Conservation (phyloP, 1,284 basidiomycete genomes). For the Sphaerobolus stellatus region DNA sequence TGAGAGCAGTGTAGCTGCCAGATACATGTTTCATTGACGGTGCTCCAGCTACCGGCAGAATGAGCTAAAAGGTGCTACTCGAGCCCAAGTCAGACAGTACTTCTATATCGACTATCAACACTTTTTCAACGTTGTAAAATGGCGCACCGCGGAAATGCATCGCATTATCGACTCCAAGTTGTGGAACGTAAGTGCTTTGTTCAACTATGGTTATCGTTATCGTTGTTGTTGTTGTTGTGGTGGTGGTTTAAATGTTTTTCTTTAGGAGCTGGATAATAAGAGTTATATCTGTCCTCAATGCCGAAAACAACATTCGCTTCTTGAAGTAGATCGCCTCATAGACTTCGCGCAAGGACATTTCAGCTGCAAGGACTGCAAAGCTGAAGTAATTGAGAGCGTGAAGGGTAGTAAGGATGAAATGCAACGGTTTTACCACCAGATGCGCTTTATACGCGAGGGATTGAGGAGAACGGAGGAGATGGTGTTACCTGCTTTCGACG, state of each 20-base stretch:
- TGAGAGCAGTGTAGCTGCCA: too few species aligned
- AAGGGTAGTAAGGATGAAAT: conserved; percentile 88
- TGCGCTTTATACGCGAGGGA: conserved; percentile 83
- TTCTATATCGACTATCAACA: conserved; percentile 96
- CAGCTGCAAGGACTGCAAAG: conserved; percentile 64
- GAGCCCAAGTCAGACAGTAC: conserved; percentile 82
- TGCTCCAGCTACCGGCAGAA: conserved; percentile 73
- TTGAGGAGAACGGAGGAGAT: conserved; percentile 89
- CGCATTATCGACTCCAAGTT: conserved; percentile 85
- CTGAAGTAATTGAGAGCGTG: conserved; percentile 81
- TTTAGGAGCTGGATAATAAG: conserved; percentile 89
- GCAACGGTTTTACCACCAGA: conserved; percentile 92
- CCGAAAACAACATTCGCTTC: conserved; percentile 77
- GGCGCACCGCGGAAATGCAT: conserved; percentile 94
- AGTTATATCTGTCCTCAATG: conserved; percentile 95
- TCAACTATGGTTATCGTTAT: too few species aligned
- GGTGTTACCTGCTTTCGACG: conserved; percentile 82
- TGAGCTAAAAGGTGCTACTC: conserved; percentile 79
- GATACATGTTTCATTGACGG: not conserved
- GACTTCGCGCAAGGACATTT: conserved; percentile 65
- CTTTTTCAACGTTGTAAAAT: conserved; percentile 97
- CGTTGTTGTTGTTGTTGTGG: too few species aligned
- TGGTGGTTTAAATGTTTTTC: conserved; percentile 12
- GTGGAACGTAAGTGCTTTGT: conserved; percentile 71
- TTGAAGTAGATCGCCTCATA: conserved; percentile 84